Conservation (phyloP, 805 yeast genomes). For the Yamadazyma kitorensis region DNA sequence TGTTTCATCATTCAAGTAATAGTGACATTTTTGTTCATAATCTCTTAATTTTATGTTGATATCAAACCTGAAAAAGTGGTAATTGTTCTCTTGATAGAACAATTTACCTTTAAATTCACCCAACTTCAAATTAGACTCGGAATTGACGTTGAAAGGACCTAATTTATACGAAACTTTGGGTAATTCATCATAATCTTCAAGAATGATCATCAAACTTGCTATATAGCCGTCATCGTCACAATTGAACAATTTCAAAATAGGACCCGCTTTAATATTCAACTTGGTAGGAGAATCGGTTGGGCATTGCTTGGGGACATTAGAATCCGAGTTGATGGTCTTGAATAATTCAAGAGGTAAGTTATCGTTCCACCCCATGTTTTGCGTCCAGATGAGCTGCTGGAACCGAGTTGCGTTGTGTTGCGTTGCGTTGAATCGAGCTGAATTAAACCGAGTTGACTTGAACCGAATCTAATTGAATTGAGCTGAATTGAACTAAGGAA, state of each 20-base stretch:
- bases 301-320: slow-evolving; percentile 24
- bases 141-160: slow-evolving; percentile 29
- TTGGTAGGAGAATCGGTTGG: slow-evolving; percentile 28
- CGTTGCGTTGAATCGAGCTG: no score
- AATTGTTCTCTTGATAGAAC: slow-evolving; percentile 44
- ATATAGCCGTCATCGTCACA: slow-evolving; percentile 61
- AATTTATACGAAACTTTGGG: slow-evolving; percentile 33
- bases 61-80: slow-evolving; percentile 64
- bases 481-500: no score
- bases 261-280: slow-evolving; percentile 68
- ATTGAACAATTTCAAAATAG: slow-evolving; percentile 66
- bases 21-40: slow-evolving; percentile 61
- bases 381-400: no score
- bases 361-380: no score
- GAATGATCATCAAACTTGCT: slow-evolving; percentile 66
- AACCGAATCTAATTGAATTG: no score
- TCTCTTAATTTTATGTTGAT: slow-evolving; percentile 48
- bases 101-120: slow-evolving; percentile 49
- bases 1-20: slow-evolving; percentile 49
- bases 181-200: slow-evolving; percentile 34
- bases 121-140: background rate
- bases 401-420: no score
- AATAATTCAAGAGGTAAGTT: slow-evolving; percentile 26
- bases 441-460: no score
- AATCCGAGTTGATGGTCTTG: slow-evolving; percentile 21